Conservation (phyloP, 306 rosid species). For the Sechiopsis laciniata region DNA sequence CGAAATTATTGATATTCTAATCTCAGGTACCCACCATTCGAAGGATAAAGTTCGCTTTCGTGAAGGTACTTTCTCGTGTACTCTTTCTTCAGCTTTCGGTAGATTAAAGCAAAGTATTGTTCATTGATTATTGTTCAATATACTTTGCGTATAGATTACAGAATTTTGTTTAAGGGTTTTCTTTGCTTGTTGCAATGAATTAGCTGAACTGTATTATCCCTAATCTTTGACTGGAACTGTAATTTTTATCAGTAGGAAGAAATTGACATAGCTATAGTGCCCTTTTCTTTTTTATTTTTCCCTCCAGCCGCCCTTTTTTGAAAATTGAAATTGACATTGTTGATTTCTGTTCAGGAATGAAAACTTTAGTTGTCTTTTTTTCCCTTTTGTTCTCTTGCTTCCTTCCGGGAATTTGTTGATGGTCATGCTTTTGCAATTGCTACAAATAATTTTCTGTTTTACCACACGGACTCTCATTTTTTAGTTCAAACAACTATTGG, state of each 20-base stretch:
- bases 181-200: conserved; percentile 11
- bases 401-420: background rate
- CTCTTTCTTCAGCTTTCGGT: background rate
- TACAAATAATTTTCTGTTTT: background rate
- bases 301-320: background rate
- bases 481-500: no score
- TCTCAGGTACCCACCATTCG: no score
- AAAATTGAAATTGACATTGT: background rate
- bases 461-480: background rate
- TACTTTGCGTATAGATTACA: conserved; percentile 5
- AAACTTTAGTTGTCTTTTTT: background rate
- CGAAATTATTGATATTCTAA: background rate
- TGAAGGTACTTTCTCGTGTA: conserved; percentile 7
- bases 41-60: conserved; percentile 1
- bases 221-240: background rate
- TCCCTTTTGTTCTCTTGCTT: background rate
- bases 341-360: no score
- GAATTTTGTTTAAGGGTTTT: background rate
- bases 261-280: background rate
- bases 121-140: background rate
- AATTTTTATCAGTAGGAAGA: background rate
- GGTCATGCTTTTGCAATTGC: background rate
- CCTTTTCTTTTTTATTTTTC: no score
- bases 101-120: conserved; percentile 4
- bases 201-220: background rate